Percentiles rank a stretch among this genome's conserved stretches.
Evolutionary conservation across 2,329 filamentous ascomycete species (phyloP).

Genomic region (Curvularia eragrostidis): DNA sequence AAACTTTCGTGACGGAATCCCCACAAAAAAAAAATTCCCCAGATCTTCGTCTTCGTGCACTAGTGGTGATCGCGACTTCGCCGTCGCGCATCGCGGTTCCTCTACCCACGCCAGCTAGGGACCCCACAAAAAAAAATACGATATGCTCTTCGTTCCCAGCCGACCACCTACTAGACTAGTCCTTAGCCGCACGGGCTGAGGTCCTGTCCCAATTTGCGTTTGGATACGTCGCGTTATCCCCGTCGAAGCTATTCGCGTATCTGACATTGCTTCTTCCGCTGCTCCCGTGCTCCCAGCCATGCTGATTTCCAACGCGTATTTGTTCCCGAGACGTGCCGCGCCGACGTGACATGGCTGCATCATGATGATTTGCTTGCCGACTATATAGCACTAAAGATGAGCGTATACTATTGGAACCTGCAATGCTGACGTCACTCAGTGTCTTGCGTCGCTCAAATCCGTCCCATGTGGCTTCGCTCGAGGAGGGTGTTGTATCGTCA

Average conservation of each 20-base stretch:
- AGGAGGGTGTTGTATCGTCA: not conserved
- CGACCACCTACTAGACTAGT: constrained; percentile 3
- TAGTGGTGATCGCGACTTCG: not conserved
- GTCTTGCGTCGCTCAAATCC: constrained; percentile 30
- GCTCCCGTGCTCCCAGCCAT: constrained; percentile 9
- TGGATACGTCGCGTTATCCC: constrained; percentile 31
- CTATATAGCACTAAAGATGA: constrained; percentile 11
- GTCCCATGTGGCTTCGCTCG: constrained; percentile 24
- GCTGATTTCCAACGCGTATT: constrained; percentile 2
- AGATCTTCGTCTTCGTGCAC: not conserved
- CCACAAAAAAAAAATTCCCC: not conserved
- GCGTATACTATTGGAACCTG: constrained; percentile 16
- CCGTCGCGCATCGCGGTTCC: not conserved
- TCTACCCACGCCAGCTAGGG: not conserved
- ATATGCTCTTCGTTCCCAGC: not conserved
- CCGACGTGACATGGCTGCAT: not conserved
- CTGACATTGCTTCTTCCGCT: constrained; percentile 2
- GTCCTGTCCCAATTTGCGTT: constrained; percentile 30
- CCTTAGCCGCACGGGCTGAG: constrained; percentile 24
- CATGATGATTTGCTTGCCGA: not conserved
- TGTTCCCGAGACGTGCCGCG: constrained; percentile 2
- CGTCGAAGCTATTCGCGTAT: constrained; percentile 29
- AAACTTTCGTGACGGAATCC: not conserved
- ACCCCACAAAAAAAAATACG: constrained; percentile 2
- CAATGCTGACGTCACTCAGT: constrained; percentile 28